A percentile compares a stretch with the other conserved stretches of the same genome.
phyloP scores from a whole-genome alignment of 208 protist species.

The Leptomonas pyrrhocoris region DNA sequence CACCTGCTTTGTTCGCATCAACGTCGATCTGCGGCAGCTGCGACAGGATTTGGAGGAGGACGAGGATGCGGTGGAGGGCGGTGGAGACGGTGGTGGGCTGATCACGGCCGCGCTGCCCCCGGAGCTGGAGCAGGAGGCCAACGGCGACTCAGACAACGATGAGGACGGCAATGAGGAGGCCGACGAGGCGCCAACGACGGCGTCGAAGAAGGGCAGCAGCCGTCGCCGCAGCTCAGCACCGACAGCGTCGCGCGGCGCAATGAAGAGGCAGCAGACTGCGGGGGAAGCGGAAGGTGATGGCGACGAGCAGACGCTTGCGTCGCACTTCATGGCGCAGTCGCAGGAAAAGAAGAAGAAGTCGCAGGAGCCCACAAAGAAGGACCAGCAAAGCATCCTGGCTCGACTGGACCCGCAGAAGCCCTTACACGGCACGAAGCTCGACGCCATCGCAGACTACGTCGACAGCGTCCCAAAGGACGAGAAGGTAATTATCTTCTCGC shows the following conservation, averaged over 20 bases:
- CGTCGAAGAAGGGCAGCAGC: conserved; percentile 3
- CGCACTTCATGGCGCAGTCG: conserved; percentile 11
- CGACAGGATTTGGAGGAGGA: conserved; percentile 57
- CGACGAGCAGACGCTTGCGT: conserved; percentile 14
- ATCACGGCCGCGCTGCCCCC: conserved; percentile 67
- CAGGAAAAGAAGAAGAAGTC: neutral
- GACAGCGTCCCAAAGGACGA: conserved; percentile 68
- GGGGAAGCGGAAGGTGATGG: neutral
- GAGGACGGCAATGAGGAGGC: neutral
- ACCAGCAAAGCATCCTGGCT: conserved; percentile 61
- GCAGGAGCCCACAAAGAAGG: conserved; percentile 42
- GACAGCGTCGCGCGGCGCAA: neutral
- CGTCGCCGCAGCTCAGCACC: conserved; percentile 8
- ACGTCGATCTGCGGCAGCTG: conserved; percentile 84
- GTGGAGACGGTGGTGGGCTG: conserved; percentile 27
- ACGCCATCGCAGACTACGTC: conserved; percentile 90
- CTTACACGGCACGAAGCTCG: conserved; percentile 87
- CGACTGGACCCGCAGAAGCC: conserved; percentile 81
- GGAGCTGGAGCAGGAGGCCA: conserved; percentile 60
- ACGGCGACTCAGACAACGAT: conserved; percentile 20
- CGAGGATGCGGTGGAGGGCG: conserved; percentile 45
- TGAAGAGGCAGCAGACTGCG: neutral
- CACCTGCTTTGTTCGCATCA: conserved; percentile 85
- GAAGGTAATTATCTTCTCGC: conserved; percentile 94
- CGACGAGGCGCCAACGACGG: neutral